Evolutionary conservation across 345 rosid species (phyloP).

Genomic region (Clarkia xantiana): DNA sequence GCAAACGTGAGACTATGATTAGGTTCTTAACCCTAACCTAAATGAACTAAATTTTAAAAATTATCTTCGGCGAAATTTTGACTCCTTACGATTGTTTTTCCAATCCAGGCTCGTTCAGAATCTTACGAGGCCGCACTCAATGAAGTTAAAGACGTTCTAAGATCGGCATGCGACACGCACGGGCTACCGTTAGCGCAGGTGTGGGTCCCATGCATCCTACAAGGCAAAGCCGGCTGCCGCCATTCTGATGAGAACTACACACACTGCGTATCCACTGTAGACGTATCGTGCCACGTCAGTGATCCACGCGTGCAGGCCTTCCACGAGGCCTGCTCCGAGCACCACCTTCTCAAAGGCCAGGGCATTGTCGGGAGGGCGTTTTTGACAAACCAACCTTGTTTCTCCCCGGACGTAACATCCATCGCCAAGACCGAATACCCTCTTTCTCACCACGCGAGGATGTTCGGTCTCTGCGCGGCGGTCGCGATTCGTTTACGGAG

Average conservation of each 20-base stretch:
- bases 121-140: slow-evolving; percentile 62
- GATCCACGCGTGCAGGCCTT: slow-evolving; percentile 43
- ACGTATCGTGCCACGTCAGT: slow-evolving; percentile 51
- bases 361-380: slow-evolving; percentile 85
- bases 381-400: slow-evolving; percentile 81
- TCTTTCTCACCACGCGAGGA: slow-evolving; percentile 85
- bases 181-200: slow-evolving; percentile 72
- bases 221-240: slow-evolving; percentile 66
- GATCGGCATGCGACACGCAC: slow-evolving; percentile 62
- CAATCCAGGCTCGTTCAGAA: slow-evolving; percentile 29
- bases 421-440: slow-evolving; percentile 61
- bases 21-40: too few relatives aligned
- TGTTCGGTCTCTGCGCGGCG: slow-evolving; percentile 61
- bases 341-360: slow-evolving; percentile 86
- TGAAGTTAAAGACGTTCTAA: slow-evolving; percentile 61
- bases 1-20: too few relatives aligned
- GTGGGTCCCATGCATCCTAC: slow-evolving; percentile 71
- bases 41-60: too few relatives aligned
- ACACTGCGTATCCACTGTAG: slow-evolving; percentile 68
- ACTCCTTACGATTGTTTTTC: too few relatives aligned
- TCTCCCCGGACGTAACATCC: slow-evolving; percentile 50
- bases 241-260: slow-evolving; percentile 61
- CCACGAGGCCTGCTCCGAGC: slow-evolving; percentile 88
- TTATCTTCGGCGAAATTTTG: too few relatives aligned
- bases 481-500: slow-evolving; percentile 80